phyloP scores from a whole-genome alignment of 2,329 filamentous ascomycete species.

The Dactylellina cionopaga region DNA sequence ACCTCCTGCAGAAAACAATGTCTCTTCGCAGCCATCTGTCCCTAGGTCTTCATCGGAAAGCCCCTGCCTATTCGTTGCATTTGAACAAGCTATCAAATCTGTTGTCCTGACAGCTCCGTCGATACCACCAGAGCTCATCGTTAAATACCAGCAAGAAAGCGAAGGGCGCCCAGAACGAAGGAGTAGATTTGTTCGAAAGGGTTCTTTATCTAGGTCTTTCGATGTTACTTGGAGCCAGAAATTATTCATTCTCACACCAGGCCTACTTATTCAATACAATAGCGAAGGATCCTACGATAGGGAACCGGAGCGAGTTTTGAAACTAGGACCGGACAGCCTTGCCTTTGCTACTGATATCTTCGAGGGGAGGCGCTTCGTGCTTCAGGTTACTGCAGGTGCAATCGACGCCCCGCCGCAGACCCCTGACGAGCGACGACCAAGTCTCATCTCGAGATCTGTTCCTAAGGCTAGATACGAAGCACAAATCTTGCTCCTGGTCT shows the following conservation, averaged over 20 bases:
- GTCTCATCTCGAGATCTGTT: constrained; percentile 28
- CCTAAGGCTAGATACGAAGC: constrained; percentile 48
- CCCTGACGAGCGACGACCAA: constrained; percentile 45
- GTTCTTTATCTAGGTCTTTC: constrained; percentile 35
- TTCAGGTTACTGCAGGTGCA: constrained; percentile 43
- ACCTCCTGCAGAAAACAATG: constrained; percentile 29
- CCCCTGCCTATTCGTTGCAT: constrained; percentile 43
- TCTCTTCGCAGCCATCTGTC: constrained; percentile 9
- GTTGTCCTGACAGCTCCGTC: constrained; percentile 34
- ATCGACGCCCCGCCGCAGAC: constrained; percentile 32
- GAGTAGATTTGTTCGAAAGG: constrained; percentile 46
- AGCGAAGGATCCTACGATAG: constrained; percentile 50
- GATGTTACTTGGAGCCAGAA: constrained; percentile 38
- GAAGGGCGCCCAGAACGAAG: constrained; percentile 37
- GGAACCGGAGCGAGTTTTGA: constrained; percentile 46
- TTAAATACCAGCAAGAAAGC: constrained; percentile 37
- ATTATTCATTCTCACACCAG: constrained; percentile 37
- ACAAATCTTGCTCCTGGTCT: constrained; percentile 40
- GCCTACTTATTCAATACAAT: constrained; percentile 40
- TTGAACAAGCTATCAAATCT: constrained; percentile 46
- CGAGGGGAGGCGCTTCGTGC: constrained; percentile 46
- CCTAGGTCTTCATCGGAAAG: constrained; percentile 33
- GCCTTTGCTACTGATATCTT: constrained; percentile 47
- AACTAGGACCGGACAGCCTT: constrained; percentile 37
- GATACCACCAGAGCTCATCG: constrained; percentile 44